phyloP scores from a whole-genome alignment of 345 rosid genomes.

The Salix koriyanagi region DNA sequence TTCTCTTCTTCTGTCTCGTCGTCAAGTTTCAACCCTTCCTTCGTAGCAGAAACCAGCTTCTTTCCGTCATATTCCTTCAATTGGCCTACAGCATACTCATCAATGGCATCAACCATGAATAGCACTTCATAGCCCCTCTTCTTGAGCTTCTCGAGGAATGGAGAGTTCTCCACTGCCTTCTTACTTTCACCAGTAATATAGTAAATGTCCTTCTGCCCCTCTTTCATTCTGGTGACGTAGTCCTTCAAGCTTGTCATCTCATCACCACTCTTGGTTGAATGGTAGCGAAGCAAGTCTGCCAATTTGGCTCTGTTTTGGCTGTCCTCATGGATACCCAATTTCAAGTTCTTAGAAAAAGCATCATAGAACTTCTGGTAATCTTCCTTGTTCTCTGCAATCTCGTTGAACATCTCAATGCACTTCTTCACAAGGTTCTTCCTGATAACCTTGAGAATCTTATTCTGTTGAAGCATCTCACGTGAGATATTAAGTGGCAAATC shows the following conservation, averaged over 20 bases:
- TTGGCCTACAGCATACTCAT: constrained; percentile 81
- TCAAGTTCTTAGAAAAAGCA: constrained; percentile 78
- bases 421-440: constrained; percentile 90
- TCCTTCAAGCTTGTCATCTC: constrained; percentile 83
- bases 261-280: constrained; percentile 79
- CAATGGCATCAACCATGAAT: constrained; percentile 87
- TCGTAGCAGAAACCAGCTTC: constrained; percentile 79
- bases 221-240: constrained; percentile 87
- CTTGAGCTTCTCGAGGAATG: constrained; percentile 76
- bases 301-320: constrained; percentile 73
- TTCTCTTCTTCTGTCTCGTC: constrained; percentile 85
- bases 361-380: constrained; percentile 84
- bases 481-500: constrained; percentile 92
- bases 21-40: constrained; percentile 74
- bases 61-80: constrained; percentile 78
- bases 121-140: constrained; percentile 86
- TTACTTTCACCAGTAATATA: constrained; percentile 80
- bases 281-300: constrained; percentile 72
- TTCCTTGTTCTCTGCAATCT: constrained; percentile 81
- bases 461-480: constrained; percentile 82
- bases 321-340: constrained; percentile 84
- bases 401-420: constrained; percentile 86
- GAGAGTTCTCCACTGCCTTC: constrained; percentile 87
- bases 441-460: constrained; percentile 90
- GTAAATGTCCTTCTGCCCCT: constrained; percentile 78